Percentiles rank a stretch among this genome's conserved stretches.
phyloP scores from a whole-genome alignment of 2,329 filamentous ascomycete genomes.

The Fusarium odoratissimum region DNA sequence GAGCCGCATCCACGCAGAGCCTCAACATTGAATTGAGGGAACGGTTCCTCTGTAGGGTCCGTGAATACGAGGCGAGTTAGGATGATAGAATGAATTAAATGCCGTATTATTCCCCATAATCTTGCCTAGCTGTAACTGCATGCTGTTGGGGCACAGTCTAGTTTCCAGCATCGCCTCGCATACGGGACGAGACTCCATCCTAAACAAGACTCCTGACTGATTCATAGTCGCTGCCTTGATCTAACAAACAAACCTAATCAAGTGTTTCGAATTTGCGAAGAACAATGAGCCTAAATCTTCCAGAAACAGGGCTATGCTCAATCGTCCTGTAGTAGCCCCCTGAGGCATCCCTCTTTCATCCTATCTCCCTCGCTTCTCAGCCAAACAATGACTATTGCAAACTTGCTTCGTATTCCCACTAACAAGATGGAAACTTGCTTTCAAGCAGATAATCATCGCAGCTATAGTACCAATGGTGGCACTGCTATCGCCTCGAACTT shows the following conservation, averaged over 20 bases:
- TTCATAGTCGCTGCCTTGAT: neutral
- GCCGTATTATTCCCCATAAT: neutral
- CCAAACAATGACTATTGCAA: slow-evolving; percentile 2
- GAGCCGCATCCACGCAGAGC: neutral
- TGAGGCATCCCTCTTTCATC: slow-evolving; percentile 12
- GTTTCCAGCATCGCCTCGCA: slow-evolving; percentile 3
- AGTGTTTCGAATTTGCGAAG: neutral
- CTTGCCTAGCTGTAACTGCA: neutral
- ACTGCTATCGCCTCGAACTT: neutral
- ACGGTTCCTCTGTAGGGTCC: neutral
- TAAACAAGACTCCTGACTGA: neutral
- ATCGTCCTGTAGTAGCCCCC: neutral
- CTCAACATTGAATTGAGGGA: neutral
- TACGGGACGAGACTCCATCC: neutral
- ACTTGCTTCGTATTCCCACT: neutral
- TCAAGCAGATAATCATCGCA: slow-evolving; percentile 21
- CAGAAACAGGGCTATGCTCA: slow-evolving; percentile 2
- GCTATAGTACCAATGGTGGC: slow-evolving; percentile 3
- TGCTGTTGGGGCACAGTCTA: slow-evolving; percentile 16
- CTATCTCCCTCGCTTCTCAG: neutral
- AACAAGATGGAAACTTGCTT: neutral
- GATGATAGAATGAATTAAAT: neutral
- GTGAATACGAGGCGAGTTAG: neutral
- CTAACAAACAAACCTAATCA: neutral
- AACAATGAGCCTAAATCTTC: neutral